Evolutionary conservation across 441 rosid species (phyloP).

Genomic region (Hura crepitans): DNA sequence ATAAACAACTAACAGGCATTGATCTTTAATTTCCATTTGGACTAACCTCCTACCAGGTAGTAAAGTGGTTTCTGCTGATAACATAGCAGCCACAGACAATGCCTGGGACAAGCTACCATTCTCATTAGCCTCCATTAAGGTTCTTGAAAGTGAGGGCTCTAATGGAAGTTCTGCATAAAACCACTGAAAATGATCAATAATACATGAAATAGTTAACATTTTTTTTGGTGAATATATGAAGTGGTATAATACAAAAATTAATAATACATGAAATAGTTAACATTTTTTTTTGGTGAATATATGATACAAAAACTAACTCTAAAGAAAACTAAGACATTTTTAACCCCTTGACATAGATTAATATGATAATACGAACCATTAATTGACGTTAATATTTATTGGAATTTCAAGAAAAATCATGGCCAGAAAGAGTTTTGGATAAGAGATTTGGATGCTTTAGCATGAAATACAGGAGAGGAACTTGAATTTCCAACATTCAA

Average conservation of each 20-base stretch:
- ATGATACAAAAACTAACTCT: no score
- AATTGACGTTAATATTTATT: background rate
- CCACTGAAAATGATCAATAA: slow-evolving; percentile 22
- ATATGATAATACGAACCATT: background rate
- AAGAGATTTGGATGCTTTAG: background rate
- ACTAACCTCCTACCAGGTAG: slow-evolving; percentile 70
- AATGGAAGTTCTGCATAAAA: slow-evolving; percentile 76
- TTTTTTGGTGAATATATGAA: background rate
- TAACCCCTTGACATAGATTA: background rate
- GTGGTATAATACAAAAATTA: no score
- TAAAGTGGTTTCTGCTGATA: slow-evolving; percentile 86
- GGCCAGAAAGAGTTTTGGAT: background rate
- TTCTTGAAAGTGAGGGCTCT: slow-evolving; percentile 95
- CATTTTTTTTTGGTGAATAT: no score
- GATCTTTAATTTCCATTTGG: slow-evolving; percentile 8
- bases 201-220: background rate
- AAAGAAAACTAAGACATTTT: background rate
- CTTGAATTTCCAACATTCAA: background rate
- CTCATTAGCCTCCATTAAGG: slow-evolving; percentile 83
- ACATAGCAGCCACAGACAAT: slow-evolving; percentile 86
- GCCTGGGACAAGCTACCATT: slow-evolving; percentile 85
- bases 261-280: no score
- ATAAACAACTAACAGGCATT: background rate
- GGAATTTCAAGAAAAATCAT: background rate
- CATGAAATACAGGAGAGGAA: background rate